Base-by-base conservation (phyloP, 2,329 filamentous ascomycete species). In the Colletotrichum coccodes region DNA sequence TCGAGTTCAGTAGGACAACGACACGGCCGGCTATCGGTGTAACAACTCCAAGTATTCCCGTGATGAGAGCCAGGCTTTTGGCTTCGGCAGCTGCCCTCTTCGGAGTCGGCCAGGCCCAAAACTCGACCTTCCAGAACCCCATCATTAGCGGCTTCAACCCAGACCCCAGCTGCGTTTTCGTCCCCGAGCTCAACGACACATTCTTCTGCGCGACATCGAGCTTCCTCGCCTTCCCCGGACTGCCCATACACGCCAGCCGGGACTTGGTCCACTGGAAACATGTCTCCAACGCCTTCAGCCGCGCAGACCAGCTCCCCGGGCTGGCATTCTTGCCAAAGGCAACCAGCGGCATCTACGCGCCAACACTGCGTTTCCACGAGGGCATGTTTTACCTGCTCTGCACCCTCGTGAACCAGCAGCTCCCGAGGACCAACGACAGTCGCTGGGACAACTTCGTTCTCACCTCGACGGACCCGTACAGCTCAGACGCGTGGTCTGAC, bases 161-260 rank as follows among this genome's bases (percentile, higher is more conserved):
- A 0, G 84, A 87, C 71, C 85, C 85, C 0, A 82, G 79, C 6
- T 84, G 83, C 53, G 77, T 81, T n/a, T 79, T 80, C 56, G 75
- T 84, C 23, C 72, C 75, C 9, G 75, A 82, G 18, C 71, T 74
- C 11, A 73, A 83, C 38, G 79, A 81, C n/a, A 84, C 80, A 6
- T 87, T 86, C 72, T 86, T 85, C 74, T 86, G 84, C 70, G 83
- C 81, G 3, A 84, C 83, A 0, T 87, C 85, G 0, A 86, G 83
- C 1, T 89, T 88, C 71, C 82, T 84, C 60, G 78, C 80, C 0
- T 88, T 87, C 71, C 86, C 86, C 0, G 86, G 85, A 0, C 76
- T 87, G 6, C 85, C 86, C 0, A 81, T 89, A 23, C 83, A 87
- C 72, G 84, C 84, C 2, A 86, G 82, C n/a, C 81, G 79, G 60